Evolutionary conservation across 2,329 filamentous ascomycete genomes (phyloP).

Genomic region (Exophiala xenobiotica): DNA sequence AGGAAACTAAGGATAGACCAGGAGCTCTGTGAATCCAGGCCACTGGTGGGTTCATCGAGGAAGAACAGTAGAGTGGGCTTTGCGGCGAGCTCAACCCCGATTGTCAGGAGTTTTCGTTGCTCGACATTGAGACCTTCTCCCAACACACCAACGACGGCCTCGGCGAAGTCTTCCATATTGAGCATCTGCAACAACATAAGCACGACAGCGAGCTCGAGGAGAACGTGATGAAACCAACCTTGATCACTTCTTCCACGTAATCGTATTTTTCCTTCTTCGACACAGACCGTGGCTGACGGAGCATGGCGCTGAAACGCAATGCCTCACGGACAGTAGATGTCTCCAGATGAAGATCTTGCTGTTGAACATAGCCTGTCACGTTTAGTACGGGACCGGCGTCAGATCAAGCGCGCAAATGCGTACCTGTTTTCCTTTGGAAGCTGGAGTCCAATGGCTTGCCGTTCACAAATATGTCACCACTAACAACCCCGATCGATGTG

Average conservation of each 20-base stretch:
- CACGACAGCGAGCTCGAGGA: slow-evolving; percentile 57
- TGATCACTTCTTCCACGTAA: slow-evolving; percentile 85
- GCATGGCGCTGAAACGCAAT: slow-evolving; percentile 76
- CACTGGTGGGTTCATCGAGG: slow-evolving; percentile 88
- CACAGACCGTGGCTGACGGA: slow-evolving; percentile 75
- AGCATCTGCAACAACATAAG: slow-evolving; percentile 54
- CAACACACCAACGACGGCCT: slow-evolving; percentile 82
- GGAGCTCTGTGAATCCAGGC: slow-evolving; percentile 84
- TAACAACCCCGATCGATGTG: slow-evolving; percentile 58
- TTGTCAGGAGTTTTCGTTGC: slow-evolving; percentile 73
- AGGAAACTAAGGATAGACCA: slow-evolving; percentile 85
- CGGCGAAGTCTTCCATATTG: slow-evolving; percentile 84
- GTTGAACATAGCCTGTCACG: slow-evolving; percentile 65
- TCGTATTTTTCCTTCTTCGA: slow-evolving; percentile 71
- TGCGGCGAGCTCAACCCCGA: slow-evolving; percentile 88
- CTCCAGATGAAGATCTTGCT: slow-evolving; percentile 64
- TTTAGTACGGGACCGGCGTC: background rate
- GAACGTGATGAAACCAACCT: slow-evolving; percentile 49
- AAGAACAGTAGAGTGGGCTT: slow-evolving; percentile 83
- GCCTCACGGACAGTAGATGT: slow-evolving; percentile 69
- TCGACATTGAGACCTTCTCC: slow-evolving; percentile 69
- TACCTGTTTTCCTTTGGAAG: slow-evolving; percentile 70
- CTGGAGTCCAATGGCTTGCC: slow-evolving; percentile 48
- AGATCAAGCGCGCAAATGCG: background rate
- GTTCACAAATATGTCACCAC: slow-evolving; percentile 65